These are phyloP conservation scores for Arthrobotrys megalospora DNA, from an alignment of 2,329 filamentous ascomycete species.

Conservation along the genomic window DNA sequence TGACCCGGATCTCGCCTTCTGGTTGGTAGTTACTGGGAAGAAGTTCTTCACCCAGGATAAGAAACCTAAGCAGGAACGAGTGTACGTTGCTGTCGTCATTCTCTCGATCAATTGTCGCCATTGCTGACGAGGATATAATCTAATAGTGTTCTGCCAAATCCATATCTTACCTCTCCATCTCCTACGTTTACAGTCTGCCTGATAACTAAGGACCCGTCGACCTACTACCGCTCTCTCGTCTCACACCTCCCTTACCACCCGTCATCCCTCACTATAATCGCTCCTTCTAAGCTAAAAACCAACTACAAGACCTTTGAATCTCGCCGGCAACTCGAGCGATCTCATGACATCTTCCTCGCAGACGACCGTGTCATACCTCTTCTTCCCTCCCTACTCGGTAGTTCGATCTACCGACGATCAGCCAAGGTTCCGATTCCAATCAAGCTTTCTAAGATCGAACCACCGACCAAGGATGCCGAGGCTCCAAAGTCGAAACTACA, in stretches of 20 bases:
- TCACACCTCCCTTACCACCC: constrained; percentile 78
- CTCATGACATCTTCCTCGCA: constrained; percentile 94
- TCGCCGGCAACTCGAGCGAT: constrained; percentile 83
- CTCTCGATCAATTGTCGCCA: not conserved
- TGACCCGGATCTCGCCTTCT: constrained; percentile 62
- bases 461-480: constrained; percentile 70
- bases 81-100: constrained; percentile 28
- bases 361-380: constrained; percentile 85
- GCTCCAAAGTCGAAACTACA: constrained; percentile 66
- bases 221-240: constrained; percentile 90
- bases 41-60: constrained; percentile 62
- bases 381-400: constrained; percentile 85
- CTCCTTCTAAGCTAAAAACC: constrained; percentile 85
- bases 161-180: constrained; percentile 49
- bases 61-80: constrained; percentile 54
- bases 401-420: constrained; percentile 89
- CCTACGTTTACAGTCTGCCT: constrained; percentile 62
- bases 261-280: constrained; percentile 82
- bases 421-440: constrained; percentile 90
- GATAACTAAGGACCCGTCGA: constrained; percentile 75
- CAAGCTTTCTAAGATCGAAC: constrained; percentile 73
- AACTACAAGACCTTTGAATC: constrained; percentile 93
- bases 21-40: constrained; percentile 63
- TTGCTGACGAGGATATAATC: not conserved
- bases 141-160: constrained; percentile 52